A percentile compares a stretch with the other conserved stretches of the same genome.
Evolutionary conservation across 192 early-diverging fungal genomes (phyloP).

Genomic region (Kickxella alabastrina): DNA sequence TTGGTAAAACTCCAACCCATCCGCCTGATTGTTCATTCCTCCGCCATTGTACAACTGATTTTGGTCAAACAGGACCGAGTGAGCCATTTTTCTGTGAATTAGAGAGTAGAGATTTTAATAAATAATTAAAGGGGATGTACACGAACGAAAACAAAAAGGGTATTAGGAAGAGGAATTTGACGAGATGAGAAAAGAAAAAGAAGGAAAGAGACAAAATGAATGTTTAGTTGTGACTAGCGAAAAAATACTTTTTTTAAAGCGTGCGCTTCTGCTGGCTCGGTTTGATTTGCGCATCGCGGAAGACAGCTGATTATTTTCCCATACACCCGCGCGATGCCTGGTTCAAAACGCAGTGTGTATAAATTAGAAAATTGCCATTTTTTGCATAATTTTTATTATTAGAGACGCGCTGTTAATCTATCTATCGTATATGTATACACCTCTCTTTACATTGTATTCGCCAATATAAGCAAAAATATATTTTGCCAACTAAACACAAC

Average conservation of each 20-base stretch:
- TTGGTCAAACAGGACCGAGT: conserved; percentile 52
- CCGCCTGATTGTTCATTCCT: conserved; percentile 16
- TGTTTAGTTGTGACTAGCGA: not conserved
- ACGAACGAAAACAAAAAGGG: too few relatives aligned
- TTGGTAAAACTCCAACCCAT: conserved; percentile 51
- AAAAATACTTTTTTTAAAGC: not conserved
- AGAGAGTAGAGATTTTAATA: too few relatives aligned
- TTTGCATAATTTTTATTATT: too few relatives aligned
- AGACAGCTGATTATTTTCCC: not conserved
- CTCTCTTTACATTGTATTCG: too few relatives aligned
- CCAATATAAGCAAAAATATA: too few relatives aligned
- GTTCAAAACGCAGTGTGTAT: not conserved
- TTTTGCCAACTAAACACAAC: too few relatives aligned
- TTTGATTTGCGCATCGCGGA: not conserved
- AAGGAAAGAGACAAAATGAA: not conserved
- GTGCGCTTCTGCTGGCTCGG: not conserved
- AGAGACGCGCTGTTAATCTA: too few relatives aligned
- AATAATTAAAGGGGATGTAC: too few relatives aligned
- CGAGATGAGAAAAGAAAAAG: not conserved
- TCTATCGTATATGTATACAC: too few relatives aligned
- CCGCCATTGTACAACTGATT: conserved; percentile 26
- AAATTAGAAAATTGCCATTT: too few relatives aligned
- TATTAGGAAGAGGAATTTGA: not conserved
- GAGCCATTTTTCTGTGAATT: conserved; percentile 27
- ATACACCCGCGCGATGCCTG: not conserved